Evolutionary conservation across 1,284 basidiomycete species (phyloP).

Genomic region (Thelephora terrestris): DNA sequence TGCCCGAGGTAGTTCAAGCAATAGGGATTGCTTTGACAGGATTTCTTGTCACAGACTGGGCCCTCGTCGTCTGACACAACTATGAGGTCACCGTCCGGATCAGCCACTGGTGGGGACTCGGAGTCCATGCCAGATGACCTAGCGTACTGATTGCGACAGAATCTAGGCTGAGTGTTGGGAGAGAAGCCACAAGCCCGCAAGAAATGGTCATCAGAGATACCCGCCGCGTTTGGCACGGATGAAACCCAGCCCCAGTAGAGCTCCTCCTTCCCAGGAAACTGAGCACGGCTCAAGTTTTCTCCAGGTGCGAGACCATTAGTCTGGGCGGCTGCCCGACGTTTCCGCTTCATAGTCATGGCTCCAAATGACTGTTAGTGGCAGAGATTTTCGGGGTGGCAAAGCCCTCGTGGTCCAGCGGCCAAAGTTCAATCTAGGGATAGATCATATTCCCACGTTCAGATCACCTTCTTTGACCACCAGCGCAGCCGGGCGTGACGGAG

Average conservation of each 20-base stretch:
- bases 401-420: too few species aligned
- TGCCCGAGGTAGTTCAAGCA: conserved; percentile 84
- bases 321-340: conserved; percentile 38
- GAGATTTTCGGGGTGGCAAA: too few species aligned
- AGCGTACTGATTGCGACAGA: conserved; percentile 47
- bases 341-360: conserved; percentile 55
- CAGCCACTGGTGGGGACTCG: conserved; percentile 21
- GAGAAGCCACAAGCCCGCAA: conserved; percentile 61
- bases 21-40: conserved; percentile 65
- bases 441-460: too few species aligned
- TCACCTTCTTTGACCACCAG: too few species aligned
- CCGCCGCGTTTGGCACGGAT: conserved; percentile 41
- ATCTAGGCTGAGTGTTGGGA: conserved; percentile 31
- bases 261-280: conserved; percentile 33
- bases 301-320: conserved; percentile 45
- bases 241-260: conserved; percentile 73
- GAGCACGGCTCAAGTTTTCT: conserved; percentile 49
- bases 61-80: conserved; percentile 59
- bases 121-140: conserved; percentile 1
- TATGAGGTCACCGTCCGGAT: conserved; percentile 50
- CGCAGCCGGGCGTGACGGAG: too few species aligned
- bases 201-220: conserved; percentile 56
- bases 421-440: too few species aligned
- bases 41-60: conserved; percentile 45
- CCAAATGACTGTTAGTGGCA: not conserved